These are phyloP conservation scores for Trichophyton simii DNA, from an alignment of 2,329 filamentous ascomycete genomes.

Conservation along the genomic window DNA sequence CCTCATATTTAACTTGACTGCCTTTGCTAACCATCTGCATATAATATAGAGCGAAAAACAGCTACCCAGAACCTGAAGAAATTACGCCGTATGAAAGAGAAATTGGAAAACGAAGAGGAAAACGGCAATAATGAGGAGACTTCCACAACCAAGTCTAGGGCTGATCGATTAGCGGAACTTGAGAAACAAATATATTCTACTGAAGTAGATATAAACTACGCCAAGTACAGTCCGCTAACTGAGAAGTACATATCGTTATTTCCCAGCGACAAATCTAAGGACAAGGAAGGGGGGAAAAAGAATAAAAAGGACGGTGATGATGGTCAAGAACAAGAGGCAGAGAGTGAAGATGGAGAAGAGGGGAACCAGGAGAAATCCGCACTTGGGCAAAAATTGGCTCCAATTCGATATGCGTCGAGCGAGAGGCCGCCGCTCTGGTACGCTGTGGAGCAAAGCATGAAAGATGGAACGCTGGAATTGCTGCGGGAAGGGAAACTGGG, in stretches of 20 bases:
- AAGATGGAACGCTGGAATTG: constrained; percentile 30
- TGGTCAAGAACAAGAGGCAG: not conserved
- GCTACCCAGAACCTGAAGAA: constrained; percentile 29
- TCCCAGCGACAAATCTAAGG: constrained; percentile 22
- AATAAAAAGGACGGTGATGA: not conserved
- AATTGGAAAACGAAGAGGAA: constrained; percentile 18
- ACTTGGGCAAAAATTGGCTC: constrained; percentile 12
- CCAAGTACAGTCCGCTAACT: constrained; percentile 48
- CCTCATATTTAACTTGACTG: too few species aligned
- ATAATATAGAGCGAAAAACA: constrained; percentile 28
- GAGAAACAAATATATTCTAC: constrained; percentile 34
- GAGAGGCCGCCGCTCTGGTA: constrained; percentile 34
- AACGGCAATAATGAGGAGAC: not conserved
- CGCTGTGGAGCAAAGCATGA: constrained; percentile 34
- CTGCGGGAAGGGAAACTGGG: constrained; percentile 32
- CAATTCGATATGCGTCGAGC: constrained; percentile 9
- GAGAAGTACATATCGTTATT: constrained; percentile 49
- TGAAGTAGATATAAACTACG: constrained; percentile 50
- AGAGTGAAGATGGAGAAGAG: constrained; percentile 2
- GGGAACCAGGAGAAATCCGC: constrained; percentile 9
- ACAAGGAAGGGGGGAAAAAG: not conserved
- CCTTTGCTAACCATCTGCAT: not conserved
- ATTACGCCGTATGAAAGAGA: constrained; percentile 28
- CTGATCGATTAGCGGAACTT: constrained; percentile 17
- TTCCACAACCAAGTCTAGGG: not conserved